Base-by-base conservation (phyloP, 805 yeast genomes). In the Brettanomyces custersianus region DNA sequence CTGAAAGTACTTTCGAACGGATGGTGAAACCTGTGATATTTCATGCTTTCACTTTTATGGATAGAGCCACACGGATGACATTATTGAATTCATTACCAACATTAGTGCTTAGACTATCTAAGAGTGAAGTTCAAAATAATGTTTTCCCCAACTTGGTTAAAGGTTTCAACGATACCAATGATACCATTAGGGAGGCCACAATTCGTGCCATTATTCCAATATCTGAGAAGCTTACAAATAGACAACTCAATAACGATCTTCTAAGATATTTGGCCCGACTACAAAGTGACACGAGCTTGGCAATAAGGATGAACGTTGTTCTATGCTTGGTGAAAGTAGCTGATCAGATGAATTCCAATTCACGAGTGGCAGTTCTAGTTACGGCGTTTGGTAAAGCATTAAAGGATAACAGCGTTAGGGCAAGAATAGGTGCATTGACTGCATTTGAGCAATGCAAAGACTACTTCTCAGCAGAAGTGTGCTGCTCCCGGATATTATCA, bases 301-400 rank as follows among this genome's bases (percentile, higher is more conserved):
- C 81, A 9, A 79, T 86, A 21, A 61, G 95, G 46, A 81, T 85
- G 4, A 81, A 80, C 48, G 83, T 94, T 0, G 72, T 85, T 12
- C 65, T 80, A 16, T 67, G 83, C 29, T 67, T 86, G 23, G 75
- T 81, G 28, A 73, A 74, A 37, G 74, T 86, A 31, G 77, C 92
- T 0, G 55, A 66, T 22, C 59, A 65, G 40, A 69, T 86, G 46
- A 76, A 75, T 47, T 49, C 63, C 16, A 57, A 54, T 12, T 64
- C 81, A 4, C 68, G 88, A 39, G 67, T 84, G 8, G 77, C 76
- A 17, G 95, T 92, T 2, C 61, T 92, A 33, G 77, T 86, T 3
- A 86, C 96, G 1, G 97, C 96, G 0, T 80, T 83, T 47, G 72
- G 84, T 2, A 80, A 87, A 48, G 81, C 94, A 0, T 65, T 90